A percentile compares a stretch with the other conserved stretches of the same genome.
Evolutionary conservation across 352 stramenopile genomes (phyloP).

Genomic region (Saprolegnia parasitica): DNA sequence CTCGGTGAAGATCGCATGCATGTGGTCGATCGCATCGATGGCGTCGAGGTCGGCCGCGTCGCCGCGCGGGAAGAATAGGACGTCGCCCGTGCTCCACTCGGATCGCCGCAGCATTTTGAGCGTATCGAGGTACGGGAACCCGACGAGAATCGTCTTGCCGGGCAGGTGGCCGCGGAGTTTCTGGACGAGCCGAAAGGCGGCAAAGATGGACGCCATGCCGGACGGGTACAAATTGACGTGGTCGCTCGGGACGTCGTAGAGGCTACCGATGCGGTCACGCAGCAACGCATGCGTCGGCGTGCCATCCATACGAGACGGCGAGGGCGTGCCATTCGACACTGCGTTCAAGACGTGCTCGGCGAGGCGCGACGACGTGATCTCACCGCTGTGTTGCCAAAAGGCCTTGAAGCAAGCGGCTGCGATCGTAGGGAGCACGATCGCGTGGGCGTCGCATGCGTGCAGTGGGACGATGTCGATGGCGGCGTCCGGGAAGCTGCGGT

Average conservation of each 20-base stretch:
- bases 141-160: constrained; percentile 81
- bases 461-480: constrained; percentile 32
- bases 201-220: constrained; percentile 87
- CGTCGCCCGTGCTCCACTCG: constrained; percentile 80
- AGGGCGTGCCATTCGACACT: background rate
- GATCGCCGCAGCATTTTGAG: constrained; percentile 86
- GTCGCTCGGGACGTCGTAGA: constrained; percentile 41
- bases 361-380: constrained; percentile 87
- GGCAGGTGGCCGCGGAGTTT: constrained; percentile 34
- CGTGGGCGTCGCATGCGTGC: constrained; percentile 32
- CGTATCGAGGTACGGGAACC: constrained; percentile 93
- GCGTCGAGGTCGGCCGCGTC: constrained; percentile 54
- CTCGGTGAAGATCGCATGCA: constrained; percentile 90
- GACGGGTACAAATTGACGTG: constrained; percentile 67
- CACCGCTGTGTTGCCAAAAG: constrained; percentile 93
- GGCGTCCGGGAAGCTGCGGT: constrained; percentile 30
- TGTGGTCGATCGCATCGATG: constrained; percentile 66
- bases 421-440: constrained; percentile 44
- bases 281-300: constrained; percentile 40
- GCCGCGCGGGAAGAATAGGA: constrained; percentile 87
- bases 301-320: constrained; percentile 27
- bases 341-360: constrained; percentile 54
- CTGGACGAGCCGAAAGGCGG: constrained; percentile 65
- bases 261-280: constrained; percentile 44
- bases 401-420: constrained; percentile 82